Conservation (phyloP, 2,329 filamentous ascomycete species). For the Phialophora expanda region DNA sequence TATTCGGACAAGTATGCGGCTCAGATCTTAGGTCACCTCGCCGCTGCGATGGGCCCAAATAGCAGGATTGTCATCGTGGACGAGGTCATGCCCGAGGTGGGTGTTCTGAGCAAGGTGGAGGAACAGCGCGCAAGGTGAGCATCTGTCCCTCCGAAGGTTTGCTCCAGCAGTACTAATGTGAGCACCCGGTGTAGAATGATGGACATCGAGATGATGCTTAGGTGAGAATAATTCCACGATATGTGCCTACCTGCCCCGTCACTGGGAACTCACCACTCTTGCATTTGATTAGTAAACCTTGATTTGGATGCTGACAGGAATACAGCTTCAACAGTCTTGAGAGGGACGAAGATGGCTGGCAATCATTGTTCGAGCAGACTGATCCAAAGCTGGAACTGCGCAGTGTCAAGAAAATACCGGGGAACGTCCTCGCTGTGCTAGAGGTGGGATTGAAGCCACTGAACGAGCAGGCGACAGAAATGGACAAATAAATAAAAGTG, state of each 20-base stretch:
- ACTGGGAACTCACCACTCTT: background rate
- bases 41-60: conserved; percentile 45
- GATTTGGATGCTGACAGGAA: background rate
- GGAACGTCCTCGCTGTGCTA: conserved; percentile 28
- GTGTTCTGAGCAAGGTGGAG: conserved; percentile 8
- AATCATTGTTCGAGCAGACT: conserved; percentile 26
- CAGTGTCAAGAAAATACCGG: conserved; percentile 25
- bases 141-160: background rate
- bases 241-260: background rate
- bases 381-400: conserved; percentile 32
- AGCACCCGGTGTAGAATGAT: conserved; percentile 8
- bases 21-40: conserved; percentile 44
- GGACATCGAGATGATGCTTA: conserved; percentile 38
- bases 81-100: conserved; percentile 35
- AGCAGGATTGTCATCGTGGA: conserved; percentile 45
- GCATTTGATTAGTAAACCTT: background rate
- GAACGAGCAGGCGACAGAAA: background rate
- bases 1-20: conserved; percentile 46
- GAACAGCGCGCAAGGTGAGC: conserved; percentile 19
- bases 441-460: conserved; percentile 21
- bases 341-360: conserved; percentile 34
- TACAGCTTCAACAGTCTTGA: conserved; percentile 29
- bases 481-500: background rate
- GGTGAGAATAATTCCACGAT: conserved; percentile 10
- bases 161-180: background rate